These are phyloP conservation scores for Globisporangium carolinianum DNA, from an alignment of 352 stramenopile genomes.

Conservation along the genomic window DNA sequence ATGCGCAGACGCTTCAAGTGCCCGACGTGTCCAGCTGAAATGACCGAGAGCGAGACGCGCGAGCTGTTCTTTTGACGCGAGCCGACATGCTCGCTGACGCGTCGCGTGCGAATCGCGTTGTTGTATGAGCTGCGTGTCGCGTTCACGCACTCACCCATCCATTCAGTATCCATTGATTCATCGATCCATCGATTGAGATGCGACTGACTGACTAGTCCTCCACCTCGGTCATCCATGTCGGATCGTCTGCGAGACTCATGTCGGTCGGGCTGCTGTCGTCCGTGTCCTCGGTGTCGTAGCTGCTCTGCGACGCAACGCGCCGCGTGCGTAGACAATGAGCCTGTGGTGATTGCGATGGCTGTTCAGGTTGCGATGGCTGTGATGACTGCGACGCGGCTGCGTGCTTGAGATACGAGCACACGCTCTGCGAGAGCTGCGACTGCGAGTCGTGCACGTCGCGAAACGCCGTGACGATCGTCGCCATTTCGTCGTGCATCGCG, in stretches of 20 bases:
- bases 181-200: too few relatives aligned
- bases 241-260: conserved; percentile 13
- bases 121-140: neutral
- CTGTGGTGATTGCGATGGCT: too few relatives aligned
- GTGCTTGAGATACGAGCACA: conserved; percentile 8
- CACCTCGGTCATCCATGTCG: conserved; percentile 5
- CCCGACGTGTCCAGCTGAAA: conserved; percentile 79
- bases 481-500: conserved; percentile 4
- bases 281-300: conserved; percentile 11
- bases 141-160: too few relatives aligned
- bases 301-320: neutral
- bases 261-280: conserved; percentile 5
- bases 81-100: too few relatives aligned
- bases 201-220: neutral
- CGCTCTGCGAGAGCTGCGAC: conserved; percentile 9
- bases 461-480: conserved; percentile 11
- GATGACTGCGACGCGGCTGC: conserved; percentile 4
- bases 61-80: conserved; percentile 58
- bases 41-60: conserved; percentile 65
- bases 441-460: conserved; percentile 11
- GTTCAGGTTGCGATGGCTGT: neutral
- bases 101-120: neutral
- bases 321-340: neutral
- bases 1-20: conserved; percentile 76
- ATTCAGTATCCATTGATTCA: too few relatives aligned